Evolutionary conservation across 805 yeast genomes (phyloP), one percentile per base, ranked within the genome.

Genomic region (Ogataea saltuana): DNA sequence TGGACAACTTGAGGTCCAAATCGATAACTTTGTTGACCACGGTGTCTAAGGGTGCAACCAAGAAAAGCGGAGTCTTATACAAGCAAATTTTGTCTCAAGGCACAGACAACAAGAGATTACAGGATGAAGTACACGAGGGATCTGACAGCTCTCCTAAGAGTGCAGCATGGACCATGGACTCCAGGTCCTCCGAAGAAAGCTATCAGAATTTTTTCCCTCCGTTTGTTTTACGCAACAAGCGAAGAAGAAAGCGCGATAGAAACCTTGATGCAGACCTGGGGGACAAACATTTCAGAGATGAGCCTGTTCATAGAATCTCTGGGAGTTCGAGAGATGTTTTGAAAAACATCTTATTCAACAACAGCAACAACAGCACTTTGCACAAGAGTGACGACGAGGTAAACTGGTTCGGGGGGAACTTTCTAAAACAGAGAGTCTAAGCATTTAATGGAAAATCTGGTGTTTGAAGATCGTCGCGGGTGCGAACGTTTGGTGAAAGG

Each of bases 401-500:
- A 8, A 40, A 33, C 16, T 58, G 61, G 61, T 51, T 58, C 41
- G 61, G 61, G 13, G 53, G 55, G 3, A 56, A 56, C 31, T 41
- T 51, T n/a, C 44, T 40, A 41, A 44, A 41, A 25, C 49, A 49
- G 25, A 37, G 30, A 21, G 52, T 47, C n/a, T 53, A 29, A 40
- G 3, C n/a, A 13, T 5, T 25, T n/a, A n/a, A n/a, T n/a, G n/a
- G n/a, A n/a, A n/a, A n/a, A n/a, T n/a, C n/a, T n/a, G n/a, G n/a
- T n/a, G n/a, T n/a, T n/a, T n/a, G n/a, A n/a, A n/a, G n/a, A n/a
- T n/a, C n/a, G n/a, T n/a, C n/a, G n/a, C n/a, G n/a, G n/a, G n/a
- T n/a, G n/a, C n/a, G n/a, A n/a, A n/a, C n/a, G n/a, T n/a, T n/a
- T n/a, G n/a, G n/a, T n/a, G n/a, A n/a, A n/a, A n/a, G n/a, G n/a